Percentiles rank a stretch among this genome's conserved stretches.
Conservation (phyloP, 1,284 basidiomycete species). For the Porodaedalea pini region DNA sequence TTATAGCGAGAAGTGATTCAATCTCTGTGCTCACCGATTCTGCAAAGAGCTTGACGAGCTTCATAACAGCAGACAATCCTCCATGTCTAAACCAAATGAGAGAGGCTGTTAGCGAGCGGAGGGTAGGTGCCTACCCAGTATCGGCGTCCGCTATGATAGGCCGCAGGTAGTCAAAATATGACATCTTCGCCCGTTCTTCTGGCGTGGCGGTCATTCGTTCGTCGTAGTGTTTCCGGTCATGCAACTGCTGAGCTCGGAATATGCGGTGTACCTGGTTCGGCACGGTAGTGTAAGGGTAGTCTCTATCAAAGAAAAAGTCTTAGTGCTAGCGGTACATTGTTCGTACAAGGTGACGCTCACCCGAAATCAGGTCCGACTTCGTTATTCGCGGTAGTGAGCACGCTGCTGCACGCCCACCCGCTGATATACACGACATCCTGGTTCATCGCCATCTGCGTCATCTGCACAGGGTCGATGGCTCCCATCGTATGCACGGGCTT, state of each 20-base stretch:
- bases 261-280: conserved; percentile 88
- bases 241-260: conserved; percentile 82
- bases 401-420: conserved; percentile 88
- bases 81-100: conserved; percentile 59
- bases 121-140: conserved; percentile 65
- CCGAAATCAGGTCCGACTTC: conserved; percentile 98
- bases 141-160: conserved; percentile 95
- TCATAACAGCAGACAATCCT: conserved; percentile 94
- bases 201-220: conserved; percentile 69
- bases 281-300: conserved; percentile 93
- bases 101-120: conserved; percentile 4
- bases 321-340: conserved; percentile 10
- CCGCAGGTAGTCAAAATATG: conserved; percentile 83
- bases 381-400: conserved; percentile 86
- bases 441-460: conserved; percentile 95
- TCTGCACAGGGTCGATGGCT: conserved; percentile 88
- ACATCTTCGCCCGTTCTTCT: conserved; percentile 63
- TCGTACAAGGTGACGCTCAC: conserved; percentile 41
- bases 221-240: conserved; percentile 85
- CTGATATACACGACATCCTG: conserved; percentile 96
- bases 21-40: conserved; percentile 58
- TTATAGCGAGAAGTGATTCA: not conserved
- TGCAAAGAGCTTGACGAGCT: conserved; percentile 89
- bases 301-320: conserved; percentile 38
- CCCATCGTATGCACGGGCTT: conserved; percentile 83